phyloP scores from a whole-genome alignment of 2,329 filamentous ascomycete genomes.

The Cladosporium oxysporum region DNA sequence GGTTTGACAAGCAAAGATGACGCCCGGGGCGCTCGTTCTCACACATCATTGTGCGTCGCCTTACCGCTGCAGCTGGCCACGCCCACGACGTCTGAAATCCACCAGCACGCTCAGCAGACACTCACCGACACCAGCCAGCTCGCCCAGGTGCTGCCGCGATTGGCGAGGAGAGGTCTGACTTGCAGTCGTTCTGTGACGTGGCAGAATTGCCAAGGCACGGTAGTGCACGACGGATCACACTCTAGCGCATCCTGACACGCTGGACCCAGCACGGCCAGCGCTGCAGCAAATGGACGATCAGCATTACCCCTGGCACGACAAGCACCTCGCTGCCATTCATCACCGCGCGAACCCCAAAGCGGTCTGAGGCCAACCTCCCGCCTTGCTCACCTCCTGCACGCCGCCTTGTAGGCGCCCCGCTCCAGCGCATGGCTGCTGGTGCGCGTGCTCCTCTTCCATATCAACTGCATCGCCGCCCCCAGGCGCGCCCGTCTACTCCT shows the following conservation, averaged over 20 bases:
- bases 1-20: slow-evolving; percentile 13
- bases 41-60: slow-evolving; percentile 10
- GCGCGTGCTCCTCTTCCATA: slow-evolving; percentile 26
- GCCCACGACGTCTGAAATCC: neutral
- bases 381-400: slow-evolving; percentile 18
- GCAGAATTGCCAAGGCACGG: slow-evolving; percentile 9
- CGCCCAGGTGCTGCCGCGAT: slow-evolving; percentile 4
- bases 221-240: slow-evolving; percentile 14
- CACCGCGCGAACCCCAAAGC: slow-evolving; percentile 20
- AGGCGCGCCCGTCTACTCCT: slow-evolving; percentile 16
- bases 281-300: slow-evolving; percentile 21
- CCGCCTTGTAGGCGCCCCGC: slow-evolving; percentile 14
- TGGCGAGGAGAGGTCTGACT: slow-evolving; percentile 10
- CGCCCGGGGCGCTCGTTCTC: slow-evolving; percentile 4
- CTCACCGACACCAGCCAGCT: neutral
- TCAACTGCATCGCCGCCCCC: slow-evolving; percentile 28
- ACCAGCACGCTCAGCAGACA: slow-evolving; percentile 2
- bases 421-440: slow-evolving; percentile 10
- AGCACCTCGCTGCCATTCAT: slow-evolving; percentile 9
- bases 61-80: neutral
- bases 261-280: neutral
- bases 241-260: neutral
- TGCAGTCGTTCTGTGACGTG: slow-evolving; percentile 14
- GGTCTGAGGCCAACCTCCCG: slow-evolving; percentile 10
- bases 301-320: slow-evolving; percentile 19